Evolutionary conservation across 495 filamentous ascomycete genomes (phyloP).

Genomic region (Lepidopterella palustris): DNA sequence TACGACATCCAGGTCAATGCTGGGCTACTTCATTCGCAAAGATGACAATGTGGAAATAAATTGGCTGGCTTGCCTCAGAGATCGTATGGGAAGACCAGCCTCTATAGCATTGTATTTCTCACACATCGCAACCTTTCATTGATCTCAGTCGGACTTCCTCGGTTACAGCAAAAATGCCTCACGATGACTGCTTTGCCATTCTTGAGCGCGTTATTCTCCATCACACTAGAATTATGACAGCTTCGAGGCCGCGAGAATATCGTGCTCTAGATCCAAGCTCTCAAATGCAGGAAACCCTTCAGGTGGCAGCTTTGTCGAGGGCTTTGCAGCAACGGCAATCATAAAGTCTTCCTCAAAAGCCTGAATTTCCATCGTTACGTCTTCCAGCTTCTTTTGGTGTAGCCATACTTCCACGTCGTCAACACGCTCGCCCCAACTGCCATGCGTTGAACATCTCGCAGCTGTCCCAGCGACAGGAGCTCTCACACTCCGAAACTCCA

Average conservation of each 20-base stretch:
- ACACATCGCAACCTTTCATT: too few species aligned
- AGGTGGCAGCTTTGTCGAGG: constrained; percentile 25
- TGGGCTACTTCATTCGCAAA: too few species aligned
- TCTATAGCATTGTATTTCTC: too few species aligned
- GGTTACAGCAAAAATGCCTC: too few species aligned
- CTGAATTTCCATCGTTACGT: constrained; percentile 55
- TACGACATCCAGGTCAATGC: too few species aligned
- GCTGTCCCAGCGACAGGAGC: constrained; percentile 45
- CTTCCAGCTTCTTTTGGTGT: constrained; percentile 42
- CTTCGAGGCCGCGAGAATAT: not conserved
- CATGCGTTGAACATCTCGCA: constrained; percentile 30
- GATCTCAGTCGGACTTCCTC: too few species aligned
- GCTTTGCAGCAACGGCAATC: constrained; percentile 49
- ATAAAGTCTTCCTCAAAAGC: constrained; percentile 58
- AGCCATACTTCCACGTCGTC: constrained; percentile 48
- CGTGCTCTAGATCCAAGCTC: constrained; percentile 17
- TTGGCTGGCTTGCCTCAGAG: too few species aligned
- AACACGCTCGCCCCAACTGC: constrained; percentile 47
- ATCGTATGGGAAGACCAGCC: too few species aligned
- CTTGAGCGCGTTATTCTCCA: not conserved
- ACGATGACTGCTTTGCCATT: too few species aligned
- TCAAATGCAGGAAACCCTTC: constrained; percentile 17
- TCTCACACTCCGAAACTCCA: constrained; percentile 61
- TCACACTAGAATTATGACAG: not conserved
- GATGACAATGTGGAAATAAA: too few species aligned